Percentiles rank a stretch among this genome's conserved stretches.
phyloP scores from a whole-genome alignment of 2,329 filamentous ascomycete species.

The Graphilbum fragrans region DNA sequence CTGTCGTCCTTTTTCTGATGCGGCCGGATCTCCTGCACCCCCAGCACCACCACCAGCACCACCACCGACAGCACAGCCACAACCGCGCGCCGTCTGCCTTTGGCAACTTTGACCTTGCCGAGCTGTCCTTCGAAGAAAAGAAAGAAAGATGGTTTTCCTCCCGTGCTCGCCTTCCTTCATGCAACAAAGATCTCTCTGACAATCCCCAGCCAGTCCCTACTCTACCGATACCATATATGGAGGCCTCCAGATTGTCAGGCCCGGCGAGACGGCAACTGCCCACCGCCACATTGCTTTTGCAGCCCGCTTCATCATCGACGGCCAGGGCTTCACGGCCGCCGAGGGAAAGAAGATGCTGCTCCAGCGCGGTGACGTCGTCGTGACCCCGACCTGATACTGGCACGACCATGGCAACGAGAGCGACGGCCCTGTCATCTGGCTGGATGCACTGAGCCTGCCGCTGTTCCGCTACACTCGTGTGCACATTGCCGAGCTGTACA shows the following conservation, averaged over 20 bases:
- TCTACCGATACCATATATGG: conserved; percentile 47
- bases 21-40: neutral
- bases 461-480: conserved; percentile 36
- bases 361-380: conserved; percentile 39
- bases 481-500: conserved; percentile 41
- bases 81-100: neutral
- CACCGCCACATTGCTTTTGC: conserved; percentile 45
- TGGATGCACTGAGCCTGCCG: conserved; percentile 43
- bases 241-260: conserved; percentile 43
- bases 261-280: conserved; percentile 40
- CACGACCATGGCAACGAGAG: conserved; percentile 49
- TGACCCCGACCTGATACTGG: conserved; percentile 46
- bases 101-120: neutral
- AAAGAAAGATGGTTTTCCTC: too few species aligned
- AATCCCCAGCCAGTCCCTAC: conserved; percentile 33
- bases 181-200: too few species aligned
- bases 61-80: neutral
- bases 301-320: conserved; percentile 45
- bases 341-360: conserved; percentile 40
- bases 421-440: conserved; percentile 40
- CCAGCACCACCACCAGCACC: neutral
- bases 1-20: neutral
- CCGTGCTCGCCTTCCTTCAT: too few species aligned
- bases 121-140: neutral
- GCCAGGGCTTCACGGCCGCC: conserved; percentile 43